A percentile compares a stretch with the other conserved stretches of the same genome.
Evolutionary conservation across 257 asterid species (phyloP).

Genomic region (Henckelia pumila): DNA sequence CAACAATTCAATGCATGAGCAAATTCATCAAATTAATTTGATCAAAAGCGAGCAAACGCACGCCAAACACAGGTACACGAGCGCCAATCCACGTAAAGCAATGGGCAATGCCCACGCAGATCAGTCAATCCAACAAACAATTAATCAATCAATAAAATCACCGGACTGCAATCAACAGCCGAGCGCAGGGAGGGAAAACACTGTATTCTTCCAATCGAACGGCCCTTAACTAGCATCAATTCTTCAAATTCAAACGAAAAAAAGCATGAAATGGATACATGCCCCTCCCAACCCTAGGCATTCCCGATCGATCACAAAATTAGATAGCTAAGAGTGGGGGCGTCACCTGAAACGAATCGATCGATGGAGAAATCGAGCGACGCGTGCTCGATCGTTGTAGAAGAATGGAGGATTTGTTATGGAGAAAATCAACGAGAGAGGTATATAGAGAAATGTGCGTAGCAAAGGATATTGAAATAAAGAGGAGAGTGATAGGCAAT

Average conservation of each 20-base stretch:
- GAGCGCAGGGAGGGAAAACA: slow-evolving; percentile 3
- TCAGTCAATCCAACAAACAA: slow-evolving; percentile 24
- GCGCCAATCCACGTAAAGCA: slow-evolving; percentile 6
- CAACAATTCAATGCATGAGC: neutral
- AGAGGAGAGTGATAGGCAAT: slow-evolving; percentile 31
- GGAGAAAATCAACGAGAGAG: slow-evolving; percentile 22
- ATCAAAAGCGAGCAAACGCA: slow-evolving; percentile 15
- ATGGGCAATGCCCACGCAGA: slow-evolving; percentile 2
- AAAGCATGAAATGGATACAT: slow-evolving; percentile 1
- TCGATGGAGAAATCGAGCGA: slow-evolving; percentile 24
- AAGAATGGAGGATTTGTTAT: slow-evolving; percentile 27
- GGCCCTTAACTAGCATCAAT: slow-evolving; percentile 2
- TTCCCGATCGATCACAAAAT: slow-evolving; percentile 27
- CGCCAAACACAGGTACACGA: slow-evolving; percentile 20
- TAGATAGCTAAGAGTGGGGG: slow-evolving; percentile 20
- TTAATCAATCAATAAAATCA: neutral
- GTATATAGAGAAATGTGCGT: slow-evolving; percentile 22
- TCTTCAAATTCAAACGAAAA: neutral
- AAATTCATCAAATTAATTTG: slow-evolving; percentile 12
- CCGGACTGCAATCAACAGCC: neutral
- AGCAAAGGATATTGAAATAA: slow-evolving; percentile 25
- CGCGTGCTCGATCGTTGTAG: slow-evolving; percentile 26
- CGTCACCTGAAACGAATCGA: slow-evolving; percentile 45
- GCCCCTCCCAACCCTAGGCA: slow-evolving; percentile 34
- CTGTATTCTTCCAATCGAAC: slow-evolving; percentile 20